These are phyloP conservation scores for Breviolum minutum DNA, from an alignment of 73 alveolate genomes.

Conservation along the genomic window DNA sequence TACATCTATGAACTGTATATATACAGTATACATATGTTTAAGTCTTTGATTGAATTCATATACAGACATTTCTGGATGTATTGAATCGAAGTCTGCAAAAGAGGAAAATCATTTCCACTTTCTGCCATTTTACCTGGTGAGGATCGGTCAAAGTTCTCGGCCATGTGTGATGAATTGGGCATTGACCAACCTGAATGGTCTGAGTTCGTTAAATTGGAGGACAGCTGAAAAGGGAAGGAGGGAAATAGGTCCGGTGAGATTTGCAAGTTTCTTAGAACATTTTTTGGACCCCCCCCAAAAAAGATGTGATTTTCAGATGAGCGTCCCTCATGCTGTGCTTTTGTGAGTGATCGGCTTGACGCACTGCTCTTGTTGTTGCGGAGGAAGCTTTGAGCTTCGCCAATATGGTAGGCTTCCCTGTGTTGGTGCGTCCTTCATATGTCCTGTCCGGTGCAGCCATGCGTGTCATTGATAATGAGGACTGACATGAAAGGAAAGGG, in stretches of 20 bases:
- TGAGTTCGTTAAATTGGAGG: constrained; percentile 78
- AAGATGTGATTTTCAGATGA: neutral
- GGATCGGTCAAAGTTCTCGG: constrained; percentile 94
- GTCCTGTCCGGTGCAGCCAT: constrained; percentile 95
- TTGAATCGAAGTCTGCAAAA: neutral
- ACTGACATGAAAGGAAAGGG: neutral
- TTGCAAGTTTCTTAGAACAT: neutral
- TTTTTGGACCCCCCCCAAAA: no score
- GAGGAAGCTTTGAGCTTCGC: constrained; percentile 82
- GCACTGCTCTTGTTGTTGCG: neutral
- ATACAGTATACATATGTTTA: no score
- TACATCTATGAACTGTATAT: neutral
- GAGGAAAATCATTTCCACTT: neutral
- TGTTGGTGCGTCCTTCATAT: constrained; percentile 94
- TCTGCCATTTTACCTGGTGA: neutral
- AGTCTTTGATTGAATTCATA: no score
- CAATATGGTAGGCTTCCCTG: constrained; percentile 87
- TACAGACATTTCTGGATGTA: no score
- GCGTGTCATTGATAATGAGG: constrained; percentile 95
- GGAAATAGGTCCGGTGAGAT: neutral
- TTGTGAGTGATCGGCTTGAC: neutral
- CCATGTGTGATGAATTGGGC: constrained; percentile 92
- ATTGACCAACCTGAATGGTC: constrained; percentile 95
- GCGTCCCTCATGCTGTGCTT: neutral
- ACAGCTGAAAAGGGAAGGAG: neutral